Evolutionary conservation across 129 eudicot genomes (phyloP).

Genomic region (Artemisia argyi): DNA sequence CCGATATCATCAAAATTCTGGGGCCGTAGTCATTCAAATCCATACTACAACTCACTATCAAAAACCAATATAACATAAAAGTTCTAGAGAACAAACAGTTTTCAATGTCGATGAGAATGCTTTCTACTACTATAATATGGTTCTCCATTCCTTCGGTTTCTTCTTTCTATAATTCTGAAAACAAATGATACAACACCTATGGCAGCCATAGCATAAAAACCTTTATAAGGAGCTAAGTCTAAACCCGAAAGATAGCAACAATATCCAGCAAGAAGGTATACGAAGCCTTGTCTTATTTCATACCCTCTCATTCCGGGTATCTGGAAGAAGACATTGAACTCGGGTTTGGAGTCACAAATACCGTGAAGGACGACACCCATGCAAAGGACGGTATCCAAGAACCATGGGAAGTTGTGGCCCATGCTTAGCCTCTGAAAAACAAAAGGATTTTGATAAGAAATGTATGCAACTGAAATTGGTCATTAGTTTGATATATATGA

Average conservation of each 20-base stretch:
- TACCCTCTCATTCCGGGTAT: slow-evolving; percentile 49
- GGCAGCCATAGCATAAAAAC: slow-evolving; percentile 82
- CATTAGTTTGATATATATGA: not conserved
- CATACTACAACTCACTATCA: slow-evolving; percentile 26
- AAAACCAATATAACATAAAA: slow-evolving; percentile 3
- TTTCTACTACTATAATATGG: slow-evolving; percentile 61
- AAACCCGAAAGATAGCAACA: slow-evolving; percentile 68
- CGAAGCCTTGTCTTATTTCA: slow-evolving; percentile 68
- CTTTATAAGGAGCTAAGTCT: slow-evolving; percentile 82
- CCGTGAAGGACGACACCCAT: slow-evolving; percentile 79
- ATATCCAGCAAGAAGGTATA: slow-evolving; percentile 78
- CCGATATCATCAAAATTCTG: slow-evolving; percentile 32
- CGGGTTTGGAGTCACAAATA: slow-evolving; percentile 76
- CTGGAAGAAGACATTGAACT: slow-evolving; percentile 67
- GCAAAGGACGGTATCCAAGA: slow-evolving; percentile 78
- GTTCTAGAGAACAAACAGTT: slow-evolving; percentile 7
- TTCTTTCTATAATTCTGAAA: slow-evolving; percentile 62
- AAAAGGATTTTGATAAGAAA: slow-evolving; percentile 1
- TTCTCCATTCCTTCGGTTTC: slow-evolving; percentile 71
- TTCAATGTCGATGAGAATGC: slow-evolving; percentile 84
- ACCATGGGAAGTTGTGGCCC: slow-evolving; percentile 77
- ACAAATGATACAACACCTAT: slow-evolving; percentile 60
- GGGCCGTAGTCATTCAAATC: slow-evolving; percentile 11
- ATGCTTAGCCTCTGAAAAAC: slow-evolving; percentile 72
- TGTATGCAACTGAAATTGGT: slow-evolving; percentile 5